A percentile compares a stretch with the other conserved stretches of the same genome.
Evolutionary conservation across 129 eudicot species (phyloP).

Genomic region (Helichrysum umbraculigerum): DNA sequence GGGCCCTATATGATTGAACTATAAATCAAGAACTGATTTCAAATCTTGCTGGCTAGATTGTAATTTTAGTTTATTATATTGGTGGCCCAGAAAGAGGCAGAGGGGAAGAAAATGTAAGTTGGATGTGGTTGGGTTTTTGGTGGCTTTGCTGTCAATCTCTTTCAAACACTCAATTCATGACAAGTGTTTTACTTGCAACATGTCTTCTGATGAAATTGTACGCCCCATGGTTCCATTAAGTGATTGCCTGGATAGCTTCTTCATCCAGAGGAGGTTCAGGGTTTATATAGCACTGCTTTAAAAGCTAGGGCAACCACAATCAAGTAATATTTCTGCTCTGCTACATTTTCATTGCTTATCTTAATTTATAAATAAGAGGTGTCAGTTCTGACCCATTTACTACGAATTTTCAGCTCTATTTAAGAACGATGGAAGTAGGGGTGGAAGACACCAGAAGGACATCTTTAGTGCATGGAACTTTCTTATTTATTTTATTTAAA

Average conservation of each 20-base stretch:
- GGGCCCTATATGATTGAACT: no score
- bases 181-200: constrained; percentile 29
- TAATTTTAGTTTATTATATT: constrained; percentile 13
- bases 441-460: background rate
- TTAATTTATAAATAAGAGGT: background rate
- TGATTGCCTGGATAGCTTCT: constrained; percentile 74
- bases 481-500: background rate
- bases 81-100: constrained; percentile 54
- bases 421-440: no score
- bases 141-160: background rate
- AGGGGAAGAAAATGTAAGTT: constrained; percentile 72
- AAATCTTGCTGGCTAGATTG: background rate
- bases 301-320: constrained; percentile 74
- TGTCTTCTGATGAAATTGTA: constrained; percentile 72
- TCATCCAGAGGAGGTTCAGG: constrained; percentile 87
- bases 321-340: constrained; percentile 50
- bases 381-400: background rate
- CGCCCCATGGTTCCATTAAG: constrained; percentile 87
- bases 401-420: background rate
- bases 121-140: background rate
- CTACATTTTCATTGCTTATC: background rate
- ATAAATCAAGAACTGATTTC: no score
- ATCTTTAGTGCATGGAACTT: background rate
- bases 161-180: constrained; percentile 10
- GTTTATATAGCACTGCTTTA: constrained; percentile 80